Conservation (phyloP, 208 protist species). For the Spongospora subterranea region DNA sequence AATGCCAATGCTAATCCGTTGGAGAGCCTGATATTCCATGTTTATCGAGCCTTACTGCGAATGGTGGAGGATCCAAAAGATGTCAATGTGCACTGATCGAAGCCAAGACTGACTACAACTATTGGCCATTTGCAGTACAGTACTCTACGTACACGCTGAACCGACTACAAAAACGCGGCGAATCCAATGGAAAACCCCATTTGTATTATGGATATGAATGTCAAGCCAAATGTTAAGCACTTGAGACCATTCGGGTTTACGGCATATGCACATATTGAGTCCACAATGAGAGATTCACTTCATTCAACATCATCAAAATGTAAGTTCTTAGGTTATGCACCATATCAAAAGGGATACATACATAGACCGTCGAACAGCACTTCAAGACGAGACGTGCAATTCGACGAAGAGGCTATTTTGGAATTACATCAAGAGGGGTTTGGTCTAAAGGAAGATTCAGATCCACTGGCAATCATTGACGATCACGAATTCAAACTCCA, state of each 20-base stretch:
- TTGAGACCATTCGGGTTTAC: neutral
- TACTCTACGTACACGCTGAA: neutral
- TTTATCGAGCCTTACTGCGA: too few species aligned
- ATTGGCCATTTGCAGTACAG: neutral
- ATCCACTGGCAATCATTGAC: neutral
- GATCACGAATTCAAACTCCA: neutral
- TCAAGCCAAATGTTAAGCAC: neutral
- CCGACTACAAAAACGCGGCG: neutral
- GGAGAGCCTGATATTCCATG: too few species aligned
- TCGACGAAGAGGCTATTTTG: neutral
- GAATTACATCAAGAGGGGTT: neutral
- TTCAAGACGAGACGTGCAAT: neutral
- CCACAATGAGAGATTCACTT: neutral
- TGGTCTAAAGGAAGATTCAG: neutral
- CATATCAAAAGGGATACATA: neutral
- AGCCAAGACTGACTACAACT: too few species aligned
- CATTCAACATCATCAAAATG: neutral
- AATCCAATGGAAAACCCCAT: neutral
- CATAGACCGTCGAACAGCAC: neutral
- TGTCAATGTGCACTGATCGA: too few species aligned
- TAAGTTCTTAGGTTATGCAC: neutral
- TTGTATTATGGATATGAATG: neutral
- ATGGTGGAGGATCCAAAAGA: too few species aligned
- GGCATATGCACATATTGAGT: neutral
- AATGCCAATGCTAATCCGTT: too few species aligned